These are phyloP conservation scores for Cydonia oblonga DNA, from an alignment of 331 rosid species.

Conservation along the genomic window DNA sequence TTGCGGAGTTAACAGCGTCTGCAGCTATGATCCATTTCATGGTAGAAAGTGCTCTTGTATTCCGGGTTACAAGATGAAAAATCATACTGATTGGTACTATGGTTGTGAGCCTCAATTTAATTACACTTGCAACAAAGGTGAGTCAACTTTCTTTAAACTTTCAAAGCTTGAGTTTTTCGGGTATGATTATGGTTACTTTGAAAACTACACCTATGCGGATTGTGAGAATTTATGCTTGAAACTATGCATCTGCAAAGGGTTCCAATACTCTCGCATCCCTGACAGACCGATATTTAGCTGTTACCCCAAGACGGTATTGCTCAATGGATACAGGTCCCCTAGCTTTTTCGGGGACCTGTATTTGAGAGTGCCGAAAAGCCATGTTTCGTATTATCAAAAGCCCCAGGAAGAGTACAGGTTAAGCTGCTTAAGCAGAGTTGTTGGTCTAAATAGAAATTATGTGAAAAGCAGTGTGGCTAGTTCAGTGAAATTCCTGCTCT, in stretches of 20 bases:
- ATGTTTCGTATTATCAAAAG: not conserved
- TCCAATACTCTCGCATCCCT: conserved; percentile 9
- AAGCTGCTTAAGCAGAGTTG: conserved; percentile 4
- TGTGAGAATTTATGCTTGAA: conserved; percentile 28
- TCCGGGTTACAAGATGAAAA: conserved; percentile 28
- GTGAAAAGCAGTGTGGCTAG: not conserved
- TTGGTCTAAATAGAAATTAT: conserved; percentile 9
- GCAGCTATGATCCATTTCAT: conserved; percentile 12
- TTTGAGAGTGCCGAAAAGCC: conserved; percentile 21
- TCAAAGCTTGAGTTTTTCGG: conserved; percentile 31
- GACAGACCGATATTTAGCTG: not conserved
- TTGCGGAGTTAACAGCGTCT: conserved; percentile 38
- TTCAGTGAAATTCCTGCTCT: conserved; percentile 12
- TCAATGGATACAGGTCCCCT: conserved; percentile 28
- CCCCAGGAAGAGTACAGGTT: conserved; percentile 11
- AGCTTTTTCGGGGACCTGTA: conserved; percentile 19
- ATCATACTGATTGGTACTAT: conserved; percentile 21
- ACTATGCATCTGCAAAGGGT: conserved; percentile 28
- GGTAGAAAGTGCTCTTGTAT: conserved; percentile 37
- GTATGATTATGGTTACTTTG: conserved; percentile 18
- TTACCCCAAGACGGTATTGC: conserved; percentile 26
- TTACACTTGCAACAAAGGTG: conserved; percentile 12
- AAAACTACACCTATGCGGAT: conserved; percentile 15
- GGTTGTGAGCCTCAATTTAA: conserved; percentile 40
- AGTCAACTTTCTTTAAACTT: conserved; percentile 8